These are phyloP conservation scores for Tetrahymena elliotti DNA, from an alignment of 73 alveolate species.

Conservation along the genomic window DNA sequence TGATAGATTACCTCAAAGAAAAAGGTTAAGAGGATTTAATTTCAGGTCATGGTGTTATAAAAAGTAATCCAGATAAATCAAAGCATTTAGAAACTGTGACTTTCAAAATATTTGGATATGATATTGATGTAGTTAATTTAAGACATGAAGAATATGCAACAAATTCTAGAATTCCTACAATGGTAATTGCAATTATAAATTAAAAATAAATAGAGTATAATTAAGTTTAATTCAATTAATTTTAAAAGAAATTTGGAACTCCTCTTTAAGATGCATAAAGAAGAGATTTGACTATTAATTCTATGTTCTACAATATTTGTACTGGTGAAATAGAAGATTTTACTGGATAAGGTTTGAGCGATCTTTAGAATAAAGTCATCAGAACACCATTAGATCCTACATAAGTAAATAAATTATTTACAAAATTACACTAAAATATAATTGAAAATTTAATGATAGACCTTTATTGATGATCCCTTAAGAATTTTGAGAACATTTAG, in stretches of 20 bases:
- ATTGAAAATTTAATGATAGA: constrained; percentile 8
- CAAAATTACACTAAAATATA: not conserved
- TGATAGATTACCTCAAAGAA: constrained; percentile 73
- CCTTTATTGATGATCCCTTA: constrained; percentile 97
- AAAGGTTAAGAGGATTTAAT: constrained; percentile 47
- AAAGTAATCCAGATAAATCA: constrained; percentile 84
- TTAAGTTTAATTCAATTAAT: too few relatives aligned
- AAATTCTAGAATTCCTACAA: constrained; percentile 89
- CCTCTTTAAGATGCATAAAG: constrained; percentile 96
- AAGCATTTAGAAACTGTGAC: constrained; percentile 97
- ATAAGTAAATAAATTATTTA: not conserved
- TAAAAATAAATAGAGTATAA: not conserved
- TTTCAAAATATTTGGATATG: constrained; percentile 59
- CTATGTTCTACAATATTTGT: constrained; percentile 92
- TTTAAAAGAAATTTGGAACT: constrained; percentile 66
- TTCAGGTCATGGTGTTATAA: constrained; percentile 73
- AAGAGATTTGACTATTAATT: constrained; percentile 95
- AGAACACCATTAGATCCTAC: constrained; percentile 91
- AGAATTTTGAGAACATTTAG: constrained; percentile 95
- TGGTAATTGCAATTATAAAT: not conserved
- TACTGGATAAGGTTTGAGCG: constrained; percentile 81
- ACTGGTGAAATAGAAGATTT: constrained; percentile 86
- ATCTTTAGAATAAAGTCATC: constrained; percentile 81
- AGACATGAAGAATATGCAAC: constrained; percentile 86
- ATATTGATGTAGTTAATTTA: constrained; percentile 90